A percentile compares a stretch with the other conserved stretches of the same genome.
Conservation (phyloP, 805 yeast species). For the Kodamaea lidongshanica region DNA sequence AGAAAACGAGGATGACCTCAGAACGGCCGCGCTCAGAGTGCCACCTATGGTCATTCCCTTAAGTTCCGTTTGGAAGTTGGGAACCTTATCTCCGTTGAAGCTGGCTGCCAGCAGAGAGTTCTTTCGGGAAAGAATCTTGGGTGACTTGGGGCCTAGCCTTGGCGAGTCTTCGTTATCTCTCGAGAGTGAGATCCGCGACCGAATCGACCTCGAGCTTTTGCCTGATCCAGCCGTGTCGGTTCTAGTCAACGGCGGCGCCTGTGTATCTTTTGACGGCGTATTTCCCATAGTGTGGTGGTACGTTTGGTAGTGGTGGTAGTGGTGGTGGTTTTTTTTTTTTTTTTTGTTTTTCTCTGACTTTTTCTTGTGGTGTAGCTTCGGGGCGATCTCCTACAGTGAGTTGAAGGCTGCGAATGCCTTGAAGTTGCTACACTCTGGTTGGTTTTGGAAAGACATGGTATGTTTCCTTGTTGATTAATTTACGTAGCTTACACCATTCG, state of each 20-base stretch:
- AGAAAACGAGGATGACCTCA: constrained; percentile 2
- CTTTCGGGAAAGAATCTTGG: constrained; percentile 26
- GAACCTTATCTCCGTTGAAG: constrained; percentile 5
- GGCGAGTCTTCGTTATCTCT: constrained; percentile 17
- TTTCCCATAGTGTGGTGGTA: constrained; percentile 40
- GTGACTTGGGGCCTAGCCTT: constrained; percentile 21
- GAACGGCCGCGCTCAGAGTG: constrained; percentile 4
- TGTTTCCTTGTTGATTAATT: too few relatives aligned
- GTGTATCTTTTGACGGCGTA: constrained; percentile 36
- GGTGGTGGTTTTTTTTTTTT: too few relatives aligned
- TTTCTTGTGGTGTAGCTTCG: too few relatives aligned
- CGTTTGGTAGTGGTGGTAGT: too few relatives aligned
- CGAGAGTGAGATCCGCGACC: constrained; percentile 29
- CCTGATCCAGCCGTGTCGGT: constrained; percentile 50
- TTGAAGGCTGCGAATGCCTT: too few relatives aligned
- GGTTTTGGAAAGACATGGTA: too few relatives aligned
- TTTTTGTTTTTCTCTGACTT: too few relatives aligned
- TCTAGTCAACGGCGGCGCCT: constrained; percentile 44
- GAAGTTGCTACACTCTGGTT: too few relatives aligned
- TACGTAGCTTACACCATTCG: too few relatives aligned
- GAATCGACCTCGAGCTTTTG: constrained; percentile 41
- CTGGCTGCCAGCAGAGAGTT: constrained; percentile 19
- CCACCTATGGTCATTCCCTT: constrained; percentile 4
- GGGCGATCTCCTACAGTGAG: too few relatives aligned
- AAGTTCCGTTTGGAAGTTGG: constrained; percentile 15